Conservation (phyloP, 192 early-diverging fungal genomes). For the Dissophora globulifera region DNA sequence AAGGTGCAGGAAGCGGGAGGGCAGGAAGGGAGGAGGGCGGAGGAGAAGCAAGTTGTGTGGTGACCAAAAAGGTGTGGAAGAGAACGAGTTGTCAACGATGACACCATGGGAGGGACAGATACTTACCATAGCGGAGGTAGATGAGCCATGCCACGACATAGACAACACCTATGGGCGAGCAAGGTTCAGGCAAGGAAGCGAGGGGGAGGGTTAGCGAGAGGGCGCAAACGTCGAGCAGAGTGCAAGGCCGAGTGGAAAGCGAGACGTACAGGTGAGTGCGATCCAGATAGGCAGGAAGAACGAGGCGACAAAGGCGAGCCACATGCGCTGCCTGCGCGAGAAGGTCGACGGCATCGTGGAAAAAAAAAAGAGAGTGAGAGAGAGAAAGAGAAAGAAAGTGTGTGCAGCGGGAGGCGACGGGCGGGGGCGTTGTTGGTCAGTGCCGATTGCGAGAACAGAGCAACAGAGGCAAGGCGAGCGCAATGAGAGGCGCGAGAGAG, state of each 20-base stretch:
- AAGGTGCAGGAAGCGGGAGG: no score
- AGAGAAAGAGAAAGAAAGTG: background rate
- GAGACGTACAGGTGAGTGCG: slow-evolving; percentile 46
- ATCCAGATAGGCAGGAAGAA: slow-evolving; percentile 53
- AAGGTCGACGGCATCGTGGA: slow-evolving; percentile 33
- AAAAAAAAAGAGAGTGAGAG: background rate
- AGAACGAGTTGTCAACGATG: background rate
- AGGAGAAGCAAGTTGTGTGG: background rate
- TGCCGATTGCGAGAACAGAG: no score
- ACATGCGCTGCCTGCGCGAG: slow-evolving; percentile 54
- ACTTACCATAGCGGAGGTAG: slow-evolving; percentile 56
- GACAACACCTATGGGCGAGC: slow-evolving; percentile 22
- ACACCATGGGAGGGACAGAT: background rate
- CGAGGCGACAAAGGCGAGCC: slow-evolving; percentile 44
- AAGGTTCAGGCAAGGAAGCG: background rate
- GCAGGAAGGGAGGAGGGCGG: background rate
- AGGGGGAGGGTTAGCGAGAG: background rate
- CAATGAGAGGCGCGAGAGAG: background rate
- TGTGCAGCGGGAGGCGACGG: background rate
- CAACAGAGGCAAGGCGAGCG: no score
- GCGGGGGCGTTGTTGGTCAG: no score
- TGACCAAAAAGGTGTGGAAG: no score
- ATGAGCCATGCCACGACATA: slow-evolving; percentile 52
- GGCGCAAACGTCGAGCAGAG: no score
- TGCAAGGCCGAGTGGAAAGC: no score